Base-by-base conservation (phyloP, 208 protist species). In the Leishmania aethiopica region DNA sequence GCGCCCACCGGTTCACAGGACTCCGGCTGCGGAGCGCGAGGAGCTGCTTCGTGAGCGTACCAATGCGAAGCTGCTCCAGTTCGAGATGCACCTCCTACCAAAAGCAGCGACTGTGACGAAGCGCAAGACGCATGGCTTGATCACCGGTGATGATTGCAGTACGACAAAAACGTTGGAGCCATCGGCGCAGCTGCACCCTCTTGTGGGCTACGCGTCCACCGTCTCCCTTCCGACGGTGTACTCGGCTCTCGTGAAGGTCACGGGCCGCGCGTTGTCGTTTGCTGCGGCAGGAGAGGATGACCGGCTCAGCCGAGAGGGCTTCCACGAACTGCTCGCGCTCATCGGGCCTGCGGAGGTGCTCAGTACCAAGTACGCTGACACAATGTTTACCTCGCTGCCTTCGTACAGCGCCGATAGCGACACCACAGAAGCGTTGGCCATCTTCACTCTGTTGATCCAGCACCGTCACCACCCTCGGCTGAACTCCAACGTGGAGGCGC, bases 381-480 rank as follows among this genome's bases (percentile, higher is more conserved):
- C 60, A 17, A 92, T 96, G 86, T 88, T 93, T 71, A 60, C 40
- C 17, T 71, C 80, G 15, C 78, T 94, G 49, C 89, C 89, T 15
- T 74, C 42, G 28, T 88, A 85, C 80, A 32, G 80, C 3, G 28
- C 49, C 1, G 71, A 75, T 35, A 85, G 70, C 2, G 79, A 90
- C 51, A 81, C 79, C 22, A 71, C 89, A 2, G 71, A 62, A 28
- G 71, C 87, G 28, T 86, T 86, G 28, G 66, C 70, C 15, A 76
- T 95, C 28, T 93, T 94, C 74, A 87, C 87, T 11, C 92, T 91
- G 60, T 78, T 96, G 51, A 88, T 95, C 0, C 78, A 90, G 40
- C 85, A 93, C 72, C 84, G 86, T 19, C 88, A 91, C 79, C 93
- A 96, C 81, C 89, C 90, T 1, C 75, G 67, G 17, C 81, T 96